Evolutionary conservation across 495 filamentous ascomycete genomes (phyloP).

Genomic region (Penicillium tannophilum): DNA sequence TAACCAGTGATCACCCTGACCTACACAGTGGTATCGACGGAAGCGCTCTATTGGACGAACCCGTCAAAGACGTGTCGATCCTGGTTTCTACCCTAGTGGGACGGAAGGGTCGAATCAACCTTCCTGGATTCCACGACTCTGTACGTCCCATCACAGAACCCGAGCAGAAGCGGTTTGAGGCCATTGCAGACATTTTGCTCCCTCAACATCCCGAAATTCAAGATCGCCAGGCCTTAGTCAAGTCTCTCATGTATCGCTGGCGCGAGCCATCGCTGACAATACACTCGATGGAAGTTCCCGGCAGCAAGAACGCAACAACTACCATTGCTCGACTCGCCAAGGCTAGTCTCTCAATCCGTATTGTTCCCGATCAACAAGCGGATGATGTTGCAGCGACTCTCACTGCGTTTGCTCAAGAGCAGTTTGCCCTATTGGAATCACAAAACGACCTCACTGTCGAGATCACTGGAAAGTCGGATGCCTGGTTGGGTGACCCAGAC

Average conservation of each 20-base stretch:
- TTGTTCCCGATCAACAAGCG: conserved; percentile 90
- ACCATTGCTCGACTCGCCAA: conserved; percentile 86
- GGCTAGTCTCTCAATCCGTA: conserved; percentile 83
- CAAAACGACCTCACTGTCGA: conserved; percentile 79
- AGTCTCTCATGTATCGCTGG: conserved; percentile 88
- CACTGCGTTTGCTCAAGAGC: conserved; percentile 63
- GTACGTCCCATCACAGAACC: conserved; percentile 73
- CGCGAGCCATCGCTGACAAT: conserved; percentile 93
- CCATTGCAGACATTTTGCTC: conserved; percentile 76
- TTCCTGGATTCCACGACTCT: conserved; percentile 82
- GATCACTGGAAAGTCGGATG: conserved; percentile 90
- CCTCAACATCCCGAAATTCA: conserved; percentile 68
- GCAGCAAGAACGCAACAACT: conserved; percentile 65
- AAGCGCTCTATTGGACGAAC: conserved; percentile 82
- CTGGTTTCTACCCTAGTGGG: conserved; percentile 78
- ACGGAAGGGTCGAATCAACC: conserved; percentile 54
- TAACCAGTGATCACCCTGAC: conserved; percentile 84
- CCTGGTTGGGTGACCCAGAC: conserved; percentile 90
- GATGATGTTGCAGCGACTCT: conserved; percentile 69
- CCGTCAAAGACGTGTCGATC: conserved; percentile 84
- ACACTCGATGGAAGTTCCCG: conserved; percentile 80
- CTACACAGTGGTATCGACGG: conserved; percentile 96
- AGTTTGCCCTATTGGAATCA: conserved; percentile 72
- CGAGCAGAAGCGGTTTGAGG: conserved; percentile 79
- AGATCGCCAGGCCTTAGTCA: conserved; percentile 66